Evolutionary conservation across 176 grass and related monocot genomes (phyloP), one percentile per base, ranked within the genome.

Genomic region (Oryza nivara): DNA sequence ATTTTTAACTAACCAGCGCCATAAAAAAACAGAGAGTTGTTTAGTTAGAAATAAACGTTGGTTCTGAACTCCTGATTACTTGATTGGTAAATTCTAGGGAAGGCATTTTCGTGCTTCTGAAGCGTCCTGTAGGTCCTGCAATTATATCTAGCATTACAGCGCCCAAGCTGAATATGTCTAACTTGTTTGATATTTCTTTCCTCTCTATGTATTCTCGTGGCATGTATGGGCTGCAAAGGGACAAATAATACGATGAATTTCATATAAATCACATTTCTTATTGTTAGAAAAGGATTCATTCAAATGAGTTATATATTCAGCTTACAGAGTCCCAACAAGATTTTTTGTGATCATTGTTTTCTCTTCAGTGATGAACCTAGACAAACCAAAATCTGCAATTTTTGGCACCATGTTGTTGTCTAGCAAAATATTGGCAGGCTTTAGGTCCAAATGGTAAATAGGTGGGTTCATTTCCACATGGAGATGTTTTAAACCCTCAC

Each of bases 401-500:
- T 63, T 63, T 23, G 58, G 58, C 8, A 63, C 58, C 58, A 63
- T 63, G n/a, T 63, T 11, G 7, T 11, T 63, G 58, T 63, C 20
- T 11, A 63, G 58, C 58, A 63, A 63, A 23, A 63, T 63, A 63
- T 63, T 63, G 19, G 2, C n/a, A 63, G 58, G 58, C n/a, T 63
- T 63, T 4, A 63, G 58, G 58, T 63, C 58, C n/a, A 63, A 10
- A 63, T 63, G 58, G 43, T 22, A 52, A 69, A 69, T 80, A 38
- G 78, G 65, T 68, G 67, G 67, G 3, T n/a, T 45, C 41, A 36
- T 4, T 51, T 11, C 26, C 35, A 5, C 19, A 36, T 80, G 78
- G 0, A 80, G 10, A 66, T 80, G 46, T 4, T 80, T 80, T 69
- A 80, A 69, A 11, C 78, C 78, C 26, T 49, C 28, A 9, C 44